Evolutionary conservation across 805 yeast genomes (phyloP), one percentile per base, ranked within the genome.

Genomic region (Komagataella kurtzmanii): DNA sequence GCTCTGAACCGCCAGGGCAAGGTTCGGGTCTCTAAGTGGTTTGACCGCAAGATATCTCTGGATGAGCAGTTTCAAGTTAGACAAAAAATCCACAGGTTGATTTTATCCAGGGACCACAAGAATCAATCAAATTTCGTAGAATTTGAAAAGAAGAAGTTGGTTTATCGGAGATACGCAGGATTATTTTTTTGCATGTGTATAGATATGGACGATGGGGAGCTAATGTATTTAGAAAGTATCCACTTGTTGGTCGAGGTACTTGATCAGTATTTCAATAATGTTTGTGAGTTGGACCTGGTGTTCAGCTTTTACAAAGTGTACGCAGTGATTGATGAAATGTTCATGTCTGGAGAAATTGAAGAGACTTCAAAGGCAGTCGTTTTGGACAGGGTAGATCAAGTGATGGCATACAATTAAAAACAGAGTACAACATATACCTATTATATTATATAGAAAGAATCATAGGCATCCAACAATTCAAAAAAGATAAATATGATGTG

Each of bases 1-100:
- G 84, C 91, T 47, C 81, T 91, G 64, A 91, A 91, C 64, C 76
- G 96, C 53, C 97, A 91, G 68, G 98, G 99, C n/a, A 86, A 86
- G 57, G 80, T 91, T 19, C 77, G 99, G 54, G 69, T 91, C 14
- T 83, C 87, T 6, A 85, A 88, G 64, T 90, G 95, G 90, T 91
- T 56, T 59, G 63, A 53, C 54, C 21, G 24, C 24, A 47, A 53
- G 7, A 44, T 49, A 5, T 50, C 70, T 61, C 75, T 76, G 46
- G 58, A 63, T 3, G 80, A 77, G 54, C 76, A 79, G 56, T 59
- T 69, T 51, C 69, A 65, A 49, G 58, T 76, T 44, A 78, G 80
- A 24, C 70, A 72, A 19, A 88, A 85, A 46, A 81, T 88, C 10
- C 96, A 90, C 67, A 74, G 89, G 53, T 69, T 88, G 48, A 82